Base-by-base conservation (phyloP, 108 stramenopile genomes). In the Chaetoceros tenuissimus region DNA sequence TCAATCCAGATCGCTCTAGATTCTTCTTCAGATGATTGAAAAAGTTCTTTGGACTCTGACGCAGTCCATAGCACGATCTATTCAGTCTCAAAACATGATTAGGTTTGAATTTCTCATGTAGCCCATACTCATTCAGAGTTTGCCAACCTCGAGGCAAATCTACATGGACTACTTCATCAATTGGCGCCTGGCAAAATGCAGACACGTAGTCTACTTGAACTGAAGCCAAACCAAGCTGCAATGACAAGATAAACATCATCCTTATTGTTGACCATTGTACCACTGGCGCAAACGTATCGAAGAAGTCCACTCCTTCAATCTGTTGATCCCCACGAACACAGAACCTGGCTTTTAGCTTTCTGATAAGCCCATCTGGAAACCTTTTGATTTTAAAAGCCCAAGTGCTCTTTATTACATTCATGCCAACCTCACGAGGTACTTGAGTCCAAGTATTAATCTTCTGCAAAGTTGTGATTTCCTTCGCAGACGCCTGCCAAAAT, bases 151-250 rank as follows among this genome's bases (percentile, higher is more conserved):
- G n/a, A n/a, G n/a, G 44, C 57, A 18, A 58, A 44, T 13, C 28
- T 24, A 84, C 55, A 30, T 75, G 61, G 2, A 77, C 53, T 34
- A 57, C 24, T 48, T 70, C 65, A 17, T 61, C 57, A n/a, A 49
- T 46, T 1, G 58, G 53, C 1, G 78, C 69, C 23, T 77, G 75
- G 0, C 76, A 56, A 54, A 85, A 85, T 0, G 78, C 80, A 5
- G 55, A 48, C 18, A 23, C 31, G 18, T 3, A 74, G 29, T 83
- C 73, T 3, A 62, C 71, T 58, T 78, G 78, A 0, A 43, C 51
- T 1, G 74, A 72, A 28, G 49, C 57, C n/a, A 75, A 49, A 0
- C 49, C 68, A 1, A 79, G 49, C 1, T 69, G 17, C 0, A 67
- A 34, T 1, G 55, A 49, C 30, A 72, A 34, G 17, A 64, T 51